phyloP scores from a whole-genome alignment of 2,329 filamentous ascomycete genomes.

The Penicillium sp. region DNA sequence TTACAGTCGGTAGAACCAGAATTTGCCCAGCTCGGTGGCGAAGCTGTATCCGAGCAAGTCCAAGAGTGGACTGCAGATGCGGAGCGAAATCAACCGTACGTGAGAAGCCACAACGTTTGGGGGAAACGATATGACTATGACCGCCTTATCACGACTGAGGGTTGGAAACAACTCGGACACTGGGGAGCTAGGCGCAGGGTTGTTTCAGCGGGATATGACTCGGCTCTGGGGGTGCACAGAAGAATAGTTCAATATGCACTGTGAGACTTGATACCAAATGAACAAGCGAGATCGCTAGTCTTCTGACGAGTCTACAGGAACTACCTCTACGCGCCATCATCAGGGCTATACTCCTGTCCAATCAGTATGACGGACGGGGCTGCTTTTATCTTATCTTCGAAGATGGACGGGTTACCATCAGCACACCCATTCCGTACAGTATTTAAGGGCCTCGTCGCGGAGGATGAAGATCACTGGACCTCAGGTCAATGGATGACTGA shows the following conservation, averaged over 20 bases:
- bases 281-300: background rate
- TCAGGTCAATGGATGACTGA: constrained; percentile 44
- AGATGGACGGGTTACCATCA: constrained; percentile 10
- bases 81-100: constrained; percentile 63
- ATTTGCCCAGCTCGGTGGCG: constrained; percentile 29
- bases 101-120: constrained; percentile 62
- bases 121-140: constrained; percentile 54
- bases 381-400: constrained; percentile 32
- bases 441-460: constrained; percentile 29
- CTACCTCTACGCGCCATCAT: constrained; percentile 61
- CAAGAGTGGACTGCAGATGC: constrained; percentile 54
- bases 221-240: constrained; percentile 19
- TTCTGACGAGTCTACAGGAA: constrained; percentile 19
- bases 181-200: constrained; percentile 35
- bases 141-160: constrained; percentile 63
- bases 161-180: constrained; percentile 54
- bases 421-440: constrained; percentile 26
- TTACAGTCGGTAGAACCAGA: constrained; percentile 51
- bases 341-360: constrained; percentile 63
- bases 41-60: constrained; percentile 32
- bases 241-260: constrained; percentile 29
- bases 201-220: constrained; percentile 27
- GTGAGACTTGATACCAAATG: constrained; percentile 15
- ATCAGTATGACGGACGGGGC: constrained; percentile 58
- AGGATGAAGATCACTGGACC: constrained; percentile 33